These are phyloP conservation scores for Phyllosticta ampelicida DNA, from an alignment of 2,329 filamentous ascomycete genomes.

Conservation along the genomic window DNA sequence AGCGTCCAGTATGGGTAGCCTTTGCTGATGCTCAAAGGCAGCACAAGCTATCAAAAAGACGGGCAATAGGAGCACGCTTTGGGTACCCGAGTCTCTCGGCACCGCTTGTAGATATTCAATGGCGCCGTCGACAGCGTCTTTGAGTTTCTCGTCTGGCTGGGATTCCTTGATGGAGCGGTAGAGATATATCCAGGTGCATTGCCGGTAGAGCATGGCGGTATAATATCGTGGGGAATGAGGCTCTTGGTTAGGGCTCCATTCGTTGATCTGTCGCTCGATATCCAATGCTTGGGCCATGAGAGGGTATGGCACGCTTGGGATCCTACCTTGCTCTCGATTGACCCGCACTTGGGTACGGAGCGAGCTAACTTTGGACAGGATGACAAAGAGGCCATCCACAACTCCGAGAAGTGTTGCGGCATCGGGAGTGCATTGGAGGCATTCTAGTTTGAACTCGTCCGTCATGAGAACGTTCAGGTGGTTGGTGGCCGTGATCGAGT, in stretches of 20 bases:
- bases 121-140: constrained; percentile 47
- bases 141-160: constrained; percentile 43
- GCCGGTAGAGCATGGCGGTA: constrained; percentile 49
- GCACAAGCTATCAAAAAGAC: constrained; percentile 52
- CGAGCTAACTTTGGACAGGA: constrained; percentile 67
- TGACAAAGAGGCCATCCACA: constrained; percentile 68
- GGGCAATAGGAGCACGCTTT: constrained; percentile 50
- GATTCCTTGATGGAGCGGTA: constrained; percentile 51
- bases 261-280: constrained; percentile 63
- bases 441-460: constrained; percentile 42
- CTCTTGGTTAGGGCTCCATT: constrained; percentile 56
- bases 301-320: constrained; percentile 62
- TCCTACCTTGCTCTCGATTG: constrained; percentile 50
- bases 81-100: constrained; percentile 44
- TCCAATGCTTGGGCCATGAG: constrained; percentile 61
- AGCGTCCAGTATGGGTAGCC: constrained; percentile 43
- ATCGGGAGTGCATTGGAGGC: constrained; percentile 44
- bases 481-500: constrained; percentile 45
- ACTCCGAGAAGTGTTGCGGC: constrained; percentile 62
- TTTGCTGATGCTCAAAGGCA: constrained; percentile 45
- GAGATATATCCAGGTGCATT: constrained; percentile 53
- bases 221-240: constrained; percentile 43
- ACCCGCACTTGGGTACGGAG: constrained; percentile 64
- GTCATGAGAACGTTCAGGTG: constrained; percentile 43
- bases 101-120: constrained; percentile 45